Evolutionary conservation across 345 rosid genomes (phyloP), one percentile per base, ranked within the genome.

Genomic region (Populus simonii): DNA sequence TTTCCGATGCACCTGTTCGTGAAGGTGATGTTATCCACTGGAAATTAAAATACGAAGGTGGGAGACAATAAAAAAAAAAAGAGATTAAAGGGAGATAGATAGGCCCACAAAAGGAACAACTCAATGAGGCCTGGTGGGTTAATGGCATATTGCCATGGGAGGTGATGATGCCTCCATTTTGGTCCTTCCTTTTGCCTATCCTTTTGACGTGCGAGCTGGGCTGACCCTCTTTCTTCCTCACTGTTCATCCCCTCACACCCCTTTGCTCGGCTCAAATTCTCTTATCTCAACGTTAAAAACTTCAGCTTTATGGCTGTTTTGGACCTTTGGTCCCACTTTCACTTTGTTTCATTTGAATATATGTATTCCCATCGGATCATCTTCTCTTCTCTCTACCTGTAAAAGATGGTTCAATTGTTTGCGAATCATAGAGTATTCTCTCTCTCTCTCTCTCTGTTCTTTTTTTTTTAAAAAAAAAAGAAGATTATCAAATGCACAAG

Each of bases 101-200:
- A 74, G 94, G 86, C 88, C 94, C 93, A 88, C 97, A 75, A 76
- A 80, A 83, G 84, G 80, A 88, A 85, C 84, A 85, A 82, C 86
- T 90, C 88, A 81, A 83, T 85, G 84, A 85, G 84, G 76, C 72
- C 79, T 84, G 80, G 86, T 85, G 90, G 90, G 78, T 84, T 72
- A n/a, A 65, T 72, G 66, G 66, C 29, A 53, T 77, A 80, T 15
- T 84, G 85, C 63, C 73, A 79, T 79, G 80, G 76, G 87, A 82
- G 80, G 89, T 88, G 87, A 92, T 92, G 83, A 90, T 89, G 85
- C 86, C 86, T 62, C 69, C 80, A 39, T 22, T 74, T 57, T 41
- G 25, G 43, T 38, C 66, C 65, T 75, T 66, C 74, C 66, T 67
- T 78, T 81, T 66, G 17, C 63, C 80, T 72, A 73, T 23, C 72